A percentile compares a stretch with the other conserved stretches of the same genome.
Conservation (phyloP, 768 basidiomycete species). For the Daedalea quercina region DNA sequence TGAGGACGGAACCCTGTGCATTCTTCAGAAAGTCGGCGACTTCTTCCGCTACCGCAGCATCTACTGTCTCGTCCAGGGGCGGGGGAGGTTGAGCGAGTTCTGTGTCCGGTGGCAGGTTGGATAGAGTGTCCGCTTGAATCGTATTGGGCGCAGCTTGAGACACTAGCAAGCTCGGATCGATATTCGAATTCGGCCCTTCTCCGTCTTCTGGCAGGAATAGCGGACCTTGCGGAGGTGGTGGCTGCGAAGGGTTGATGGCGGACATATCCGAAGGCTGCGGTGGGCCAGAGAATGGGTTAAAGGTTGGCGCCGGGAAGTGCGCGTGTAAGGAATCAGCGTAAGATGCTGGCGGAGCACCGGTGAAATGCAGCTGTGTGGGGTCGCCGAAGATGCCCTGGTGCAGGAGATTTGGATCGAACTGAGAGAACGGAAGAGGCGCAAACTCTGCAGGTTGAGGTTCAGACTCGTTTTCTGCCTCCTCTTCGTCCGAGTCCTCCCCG, state of each 20-base stretch:
- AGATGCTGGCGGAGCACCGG: slow-evolving; percentile 10
- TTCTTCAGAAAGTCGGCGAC: slow-evolving; percentile 61
- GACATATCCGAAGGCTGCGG: not conserved
- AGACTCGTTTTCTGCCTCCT: slow-evolving; percentile 23
- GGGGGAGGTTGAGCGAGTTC: not conserved
- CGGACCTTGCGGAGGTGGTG: slow-evolving; percentile 8
- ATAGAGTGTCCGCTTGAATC: not conserved
- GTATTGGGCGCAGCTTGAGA: slow-evolving; percentile 11
- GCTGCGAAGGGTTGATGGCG: not conserved
- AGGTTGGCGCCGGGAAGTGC: not conserved
- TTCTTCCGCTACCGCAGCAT: slow-evolving; percentile 60
- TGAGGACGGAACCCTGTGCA: slow-evolving; percentile 50
- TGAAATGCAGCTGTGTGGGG: slow-evolving; percentile 27
- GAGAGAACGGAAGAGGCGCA: slow-evolving; percentile 19
- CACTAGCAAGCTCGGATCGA: slow-evolving; percentile 48
- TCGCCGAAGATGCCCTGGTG: slow-evolving; percentile 64
- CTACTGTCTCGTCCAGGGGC: slow-evolving; percentile 53
- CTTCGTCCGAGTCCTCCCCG: slow-evolving; percentile 32
- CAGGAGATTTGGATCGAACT: slow-evolving; percentile 53
- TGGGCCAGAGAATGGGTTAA: not conserved
- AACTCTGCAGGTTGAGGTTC: slow-evolving; percentile 16
- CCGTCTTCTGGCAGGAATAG: slow-evolving; percentile 33
- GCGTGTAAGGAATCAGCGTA: not conserved
- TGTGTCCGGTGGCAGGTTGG: slow-evolving; percentile 6
- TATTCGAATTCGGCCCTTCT: slow-evolving; percentile 37